Conservation (phyloP, 371 early-diverging fungal genomes). For the Capniomyces stellatus region DNA sequence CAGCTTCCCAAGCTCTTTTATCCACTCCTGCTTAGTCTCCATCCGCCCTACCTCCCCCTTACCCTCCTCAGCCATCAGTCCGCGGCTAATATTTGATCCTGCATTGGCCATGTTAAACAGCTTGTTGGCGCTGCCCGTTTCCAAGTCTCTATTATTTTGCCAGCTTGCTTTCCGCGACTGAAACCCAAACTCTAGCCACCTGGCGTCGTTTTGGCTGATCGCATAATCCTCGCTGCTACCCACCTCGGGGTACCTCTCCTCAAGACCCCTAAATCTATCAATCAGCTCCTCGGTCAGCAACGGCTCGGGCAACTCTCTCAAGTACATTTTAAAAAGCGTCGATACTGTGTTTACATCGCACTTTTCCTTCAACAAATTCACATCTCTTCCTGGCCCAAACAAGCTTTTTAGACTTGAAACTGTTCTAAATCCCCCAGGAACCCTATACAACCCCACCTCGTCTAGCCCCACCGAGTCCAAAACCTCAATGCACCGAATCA, state of each 20-base stretch:
- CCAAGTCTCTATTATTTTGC: no score
- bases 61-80: not conserved
- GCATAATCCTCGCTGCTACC: conserved; percentile 34
- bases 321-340: conserved; percentile 79
- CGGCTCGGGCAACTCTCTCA: conserved; percentile 86
- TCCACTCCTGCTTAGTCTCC: conserved; percentile 52
- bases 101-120: not conserved
- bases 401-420: conserved; percentile 39
- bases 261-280: conserved; percentile 39
- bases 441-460: conserved; percentile 71
- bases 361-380: conserved; percentile 33
- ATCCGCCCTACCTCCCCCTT: conserved; percentile 5
- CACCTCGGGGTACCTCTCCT: not conserved
- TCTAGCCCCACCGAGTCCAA: conserved; percentile 58
- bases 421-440: conserved; percentile 48
- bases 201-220: conserved; percentile 17
- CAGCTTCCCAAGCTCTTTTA: conserved; percentile 48
- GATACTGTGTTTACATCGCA: conserved; percentile 72
- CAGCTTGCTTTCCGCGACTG: not conserved
- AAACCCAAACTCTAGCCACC: not conserved
- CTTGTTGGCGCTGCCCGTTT: not conserved
- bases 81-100: not conserved
- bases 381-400: conserved; percentile 30
- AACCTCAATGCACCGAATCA: conserved; percentile 49
- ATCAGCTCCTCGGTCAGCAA: conserved; percentile 63